Percentiles rank a stretch among this genome's conserved stretches.
phyloP scores from a whole-genome alignment of 192 early-diverging fungal species.

The Mortierella claussenii region DNA sequence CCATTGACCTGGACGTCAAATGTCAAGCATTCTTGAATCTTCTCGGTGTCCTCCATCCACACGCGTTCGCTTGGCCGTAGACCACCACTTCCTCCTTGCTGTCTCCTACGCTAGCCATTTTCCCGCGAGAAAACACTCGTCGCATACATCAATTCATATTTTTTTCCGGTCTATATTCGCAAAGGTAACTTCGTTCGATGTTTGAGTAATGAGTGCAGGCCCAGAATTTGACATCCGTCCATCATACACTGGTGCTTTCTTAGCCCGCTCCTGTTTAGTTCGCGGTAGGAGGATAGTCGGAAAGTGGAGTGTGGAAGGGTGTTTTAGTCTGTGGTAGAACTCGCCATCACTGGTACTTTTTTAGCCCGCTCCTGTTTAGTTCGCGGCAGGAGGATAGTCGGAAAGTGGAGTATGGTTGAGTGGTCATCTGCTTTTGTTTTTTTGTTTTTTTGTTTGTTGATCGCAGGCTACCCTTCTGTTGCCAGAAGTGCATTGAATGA shows the following conservation, averaged over 20 bases:
- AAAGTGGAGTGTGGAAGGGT: slow-evolving; percentile 20
- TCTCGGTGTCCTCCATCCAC: too few species aligned
- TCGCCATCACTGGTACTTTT: slow-evolving; percentile 16
- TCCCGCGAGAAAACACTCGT: too few species aligned
- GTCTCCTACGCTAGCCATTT: too few species aligned
- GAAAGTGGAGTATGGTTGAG: slow-evolving; percentile 17
- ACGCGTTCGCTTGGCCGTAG: too few species aligned
- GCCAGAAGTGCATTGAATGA: neutral
- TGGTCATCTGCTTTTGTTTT: slow-evolving; percentile 19
- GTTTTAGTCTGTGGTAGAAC: slow-evolving; percentile 13
- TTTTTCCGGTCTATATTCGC: too few species aligned
- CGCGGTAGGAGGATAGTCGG: slow-evolving; percentile 27
- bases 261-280: slow-evolving; percentile 26
- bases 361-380: slow-evolving; percentile 23
- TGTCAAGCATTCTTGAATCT: too few species aligned
- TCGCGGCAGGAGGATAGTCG: slow-evolving; percentile 31
- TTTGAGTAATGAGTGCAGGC: too few species aligned
- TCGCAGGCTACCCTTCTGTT: neutral
- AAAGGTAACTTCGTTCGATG: too few species aligned
- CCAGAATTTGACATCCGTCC: slow-evolving; percentile 10
- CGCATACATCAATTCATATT: too few species aligned
- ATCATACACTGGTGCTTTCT: slow-evolving; percentile 27
- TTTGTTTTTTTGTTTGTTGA: neutral
- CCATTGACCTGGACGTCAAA: too few species aligned
- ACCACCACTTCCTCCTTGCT: too few species aligned